Evolutionary conservation across 106 monocot species (phyloP).

Genomic region (Phalaenopsis aphrodite): DNA sequence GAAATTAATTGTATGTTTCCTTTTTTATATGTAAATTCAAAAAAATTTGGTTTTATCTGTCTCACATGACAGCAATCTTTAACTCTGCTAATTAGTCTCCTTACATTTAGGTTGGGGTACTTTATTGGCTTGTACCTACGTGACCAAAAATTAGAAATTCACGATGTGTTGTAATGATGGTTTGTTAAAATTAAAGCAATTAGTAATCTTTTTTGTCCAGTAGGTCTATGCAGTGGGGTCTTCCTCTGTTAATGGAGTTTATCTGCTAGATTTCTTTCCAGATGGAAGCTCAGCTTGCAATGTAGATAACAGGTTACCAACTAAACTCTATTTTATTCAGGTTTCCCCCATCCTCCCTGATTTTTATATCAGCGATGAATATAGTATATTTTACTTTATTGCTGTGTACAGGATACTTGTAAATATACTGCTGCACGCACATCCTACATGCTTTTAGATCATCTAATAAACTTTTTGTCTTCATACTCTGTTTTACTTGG

Average conservation of each 20-base stretch:
- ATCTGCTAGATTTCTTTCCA: slow-evolving; percentile 74
- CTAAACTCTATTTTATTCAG: background rate
- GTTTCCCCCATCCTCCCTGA: background rate
- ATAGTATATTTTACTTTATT: too few species aligned
- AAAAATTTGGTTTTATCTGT: too few species aligned
- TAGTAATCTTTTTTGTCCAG: background rate
- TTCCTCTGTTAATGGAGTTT: slow-evolving; percentile 49
- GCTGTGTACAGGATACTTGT: too few species aligned
- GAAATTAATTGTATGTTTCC: too few species aligned
- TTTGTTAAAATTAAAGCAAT: background rate
- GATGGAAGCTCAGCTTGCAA: slow-evolving; percentile 65
- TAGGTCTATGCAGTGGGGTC: slow-evolving; percentile 74
- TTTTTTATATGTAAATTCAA: too few species aligned
- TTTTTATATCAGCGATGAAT: too few species aligned
- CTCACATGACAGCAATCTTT: too few species aligned
- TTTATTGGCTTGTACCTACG: background rate
- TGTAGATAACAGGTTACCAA: slow-evolving; percentile 59
- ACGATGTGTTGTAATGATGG: too few species aligned
- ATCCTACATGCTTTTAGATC: background rate
- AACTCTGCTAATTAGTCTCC: too few species aligned
- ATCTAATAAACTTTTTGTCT: too few species aligned
- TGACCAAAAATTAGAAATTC: background rate
- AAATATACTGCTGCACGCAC: background rate
- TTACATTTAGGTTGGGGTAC: too few species aligned
- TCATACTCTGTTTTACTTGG: background rate